Conservation (phyloP, 768 basidiomycete species). For the Termitomyces sp. region DNA sequence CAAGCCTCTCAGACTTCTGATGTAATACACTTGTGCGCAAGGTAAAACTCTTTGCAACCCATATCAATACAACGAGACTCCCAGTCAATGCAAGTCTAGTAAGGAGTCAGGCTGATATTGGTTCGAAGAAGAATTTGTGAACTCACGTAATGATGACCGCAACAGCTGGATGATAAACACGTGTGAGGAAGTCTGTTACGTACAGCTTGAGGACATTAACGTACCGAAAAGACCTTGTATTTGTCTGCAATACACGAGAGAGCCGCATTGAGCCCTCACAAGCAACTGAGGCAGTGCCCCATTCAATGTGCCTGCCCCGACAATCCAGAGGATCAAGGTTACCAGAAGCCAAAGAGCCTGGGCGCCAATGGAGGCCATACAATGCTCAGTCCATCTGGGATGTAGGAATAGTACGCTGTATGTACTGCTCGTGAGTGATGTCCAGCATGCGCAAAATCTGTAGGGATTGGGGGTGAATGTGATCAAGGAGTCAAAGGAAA, state of each 20-base stretch:
- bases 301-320: constrained; percentile 48
- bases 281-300: constrained; percentile 41
- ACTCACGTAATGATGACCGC: constrained; percentile 47
- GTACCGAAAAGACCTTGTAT: constrained; percentile 49
- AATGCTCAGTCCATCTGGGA: constrained; percentile 47
- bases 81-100: constrained; percentile 39
- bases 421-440: constrained; percentile 42
- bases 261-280: constrained; percentile 32
- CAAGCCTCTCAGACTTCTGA: neutral
- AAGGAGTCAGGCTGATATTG: constrained; percentile 4
- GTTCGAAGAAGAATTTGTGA: neutral
- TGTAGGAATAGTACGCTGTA: constrained; percentile 58
- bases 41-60: constrained; percentile 49
- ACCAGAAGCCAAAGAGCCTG: constrained; percentile 54
- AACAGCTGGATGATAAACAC: constrained; percentile 24
- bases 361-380: constrained; percentile 50
- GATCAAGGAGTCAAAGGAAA: neutral
- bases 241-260: constrained; percentile 50
- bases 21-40: neutral
- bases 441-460: constrained; percentile 61
- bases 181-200: neutral
- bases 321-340: constrained; percentile 58
- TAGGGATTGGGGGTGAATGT: neutral
- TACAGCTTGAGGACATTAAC: constrained; percentile 6
- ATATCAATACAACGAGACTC: constrained; percentile 41